Conservation (phyloP, 371 early-diverging fungal genomes). For the Sporodiniella umbellata region DNA sequence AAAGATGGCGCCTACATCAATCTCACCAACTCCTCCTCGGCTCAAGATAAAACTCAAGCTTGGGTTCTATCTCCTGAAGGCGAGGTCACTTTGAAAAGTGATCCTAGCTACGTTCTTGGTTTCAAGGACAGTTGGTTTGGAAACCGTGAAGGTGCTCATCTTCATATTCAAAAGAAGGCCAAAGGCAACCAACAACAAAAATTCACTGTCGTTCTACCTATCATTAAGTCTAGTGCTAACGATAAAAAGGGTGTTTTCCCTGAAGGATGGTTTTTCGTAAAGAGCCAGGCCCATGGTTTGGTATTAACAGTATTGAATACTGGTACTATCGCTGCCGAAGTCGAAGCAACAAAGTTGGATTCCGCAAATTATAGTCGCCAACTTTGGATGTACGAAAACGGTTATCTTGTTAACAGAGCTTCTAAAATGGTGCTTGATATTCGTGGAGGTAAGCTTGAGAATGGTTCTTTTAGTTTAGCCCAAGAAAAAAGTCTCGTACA, state of each 20-base stretch:
- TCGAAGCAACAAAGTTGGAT: constrained; percentile 46
- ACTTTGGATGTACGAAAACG: constrained; percentile 53
- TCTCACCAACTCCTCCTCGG: constrained; percentile 27
- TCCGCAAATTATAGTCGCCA: constrained; percentile 50
- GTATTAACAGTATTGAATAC: constrained; percentile 43
- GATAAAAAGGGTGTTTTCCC: constrained; percentile 46
- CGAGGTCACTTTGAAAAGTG: constrained; percentile 37
- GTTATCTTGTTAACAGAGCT: constrained; percentile 55
- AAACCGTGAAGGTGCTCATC: constrained; percentile 41
- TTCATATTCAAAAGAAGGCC: constrained; percentile 35
- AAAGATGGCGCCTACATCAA: constrained; percentile 43
- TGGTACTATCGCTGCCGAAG: constrained; percentile 29
- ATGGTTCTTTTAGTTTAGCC: too few species aligned
- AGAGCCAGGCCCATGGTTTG: constrained; percentile 47
- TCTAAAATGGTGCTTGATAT: constrained; percentile 57
- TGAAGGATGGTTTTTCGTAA: constrained; percentile 60
- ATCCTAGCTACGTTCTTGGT: constrained; percentile 44
- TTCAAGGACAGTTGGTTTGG: constrained; percentile 49
- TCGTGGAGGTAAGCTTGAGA: constrained; percentile 61
- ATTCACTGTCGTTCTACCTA: constrained; percentile 39
- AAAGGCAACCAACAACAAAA: constrained; percentile 25
- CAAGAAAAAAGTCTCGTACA: too few species aligned
- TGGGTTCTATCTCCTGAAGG: constrained; percentile 36
- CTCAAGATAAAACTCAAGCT: constrained; percentile 24
- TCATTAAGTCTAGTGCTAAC: constrained; percentile 31